Evolutionary conservation across 768 basidiomycete genomes (phyloP), one percentile per base, ranked within the genome.

Genomic region (Boletus tylopilopsis): DNA sequence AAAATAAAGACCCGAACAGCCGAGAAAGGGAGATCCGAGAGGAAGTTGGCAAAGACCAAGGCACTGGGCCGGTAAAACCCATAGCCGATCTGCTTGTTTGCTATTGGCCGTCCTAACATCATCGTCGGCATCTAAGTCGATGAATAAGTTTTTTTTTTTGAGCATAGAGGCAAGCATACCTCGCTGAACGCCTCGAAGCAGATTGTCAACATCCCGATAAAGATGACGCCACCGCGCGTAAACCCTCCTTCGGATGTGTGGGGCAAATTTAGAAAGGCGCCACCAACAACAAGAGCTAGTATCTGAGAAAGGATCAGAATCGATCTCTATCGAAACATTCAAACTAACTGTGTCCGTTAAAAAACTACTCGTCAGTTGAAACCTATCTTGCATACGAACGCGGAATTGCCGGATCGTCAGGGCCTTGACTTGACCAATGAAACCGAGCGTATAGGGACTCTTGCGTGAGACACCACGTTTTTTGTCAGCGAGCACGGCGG

Each of bases 361-460:
- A 59, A 80, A 87, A 59, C 85, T 85, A 1, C 88, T 90, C 59
- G 74, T 75, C 45, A 92, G 68, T 55, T 89, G 86, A 67, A 93
- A 90, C 49, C 73, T 75, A 66, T 94, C 87, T 64, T 94, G 91
- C 33, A 86, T 55, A 40, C 78, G 74, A 64, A 80, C 78, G 54
- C 80, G 80, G 71, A 93, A 87, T 67, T 92, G 86, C 21, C 92
- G 76, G 34, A 75, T 73, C 2, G 82, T 78, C 54, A 93, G 71
- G 1, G 87, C 82, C 55, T 74, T 69, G 40, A 91, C 82, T 61
- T 95, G 93, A 0, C 81, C 80, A 32, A 67, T 66, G 70, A 90
- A 90, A 8, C 87, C 82, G 37, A 92, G 78, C 8, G 89, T 92
- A 66, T 92, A 94, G 5, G 89, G 87, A 51, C 84, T 87, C 68